Percentiles rank a stretch among this genome's conserved stretches.
Conservation (phyloP, 805 yeast species). For the Kodamaea kaohsiungensis region DNA sequence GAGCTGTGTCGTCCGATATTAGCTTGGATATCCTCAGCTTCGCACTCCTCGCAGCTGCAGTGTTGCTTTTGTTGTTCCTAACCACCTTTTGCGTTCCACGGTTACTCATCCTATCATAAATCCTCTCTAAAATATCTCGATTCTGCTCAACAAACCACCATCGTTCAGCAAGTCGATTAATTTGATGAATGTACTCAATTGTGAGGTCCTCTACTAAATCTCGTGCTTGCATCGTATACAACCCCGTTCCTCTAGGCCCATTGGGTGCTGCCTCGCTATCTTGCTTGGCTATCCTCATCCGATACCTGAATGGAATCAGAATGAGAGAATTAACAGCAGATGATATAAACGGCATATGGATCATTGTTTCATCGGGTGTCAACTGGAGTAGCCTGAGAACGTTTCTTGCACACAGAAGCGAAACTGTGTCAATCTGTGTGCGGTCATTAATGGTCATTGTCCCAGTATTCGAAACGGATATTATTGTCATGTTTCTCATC, state of each 20-base stretch:
- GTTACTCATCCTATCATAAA: slow-evolving; percentile 1
- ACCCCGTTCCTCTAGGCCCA: neutral
- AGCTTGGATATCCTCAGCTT: slow-evolving; percentile 7
- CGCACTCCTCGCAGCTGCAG: neutral
- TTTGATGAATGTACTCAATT: neutral
- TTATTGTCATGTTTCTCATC: neutral
- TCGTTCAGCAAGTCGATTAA: neutral
- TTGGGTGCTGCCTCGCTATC: neutral
- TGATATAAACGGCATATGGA: slow-evolving; percentile 4
- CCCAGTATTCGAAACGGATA: neutral
- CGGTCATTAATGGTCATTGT: slow-evolving; percentile 4
- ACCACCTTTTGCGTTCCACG: neutral
- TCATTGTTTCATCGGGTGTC: neutral
- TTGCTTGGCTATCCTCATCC: slow-evolving; percentile 4
- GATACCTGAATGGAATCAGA: slow-evolving; percentile 6
- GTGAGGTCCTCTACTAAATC: neutral
- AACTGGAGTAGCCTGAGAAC: neutral
- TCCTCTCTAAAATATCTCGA: neutral
- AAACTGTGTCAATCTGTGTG: neutral
- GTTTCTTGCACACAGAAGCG: slow-evolving; percentile 5
- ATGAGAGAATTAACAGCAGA: slow-evolving; percentile 1
- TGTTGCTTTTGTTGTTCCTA: neutral
- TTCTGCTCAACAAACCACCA: slow-evolving; percentile 10
- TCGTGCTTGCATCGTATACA: neutral
- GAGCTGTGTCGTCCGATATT: slow-evolving; percentile 4